Evolutionary conservation across 345 rosid species (phyloP).

Genomic region (Kernera saxatilis): DNA sequence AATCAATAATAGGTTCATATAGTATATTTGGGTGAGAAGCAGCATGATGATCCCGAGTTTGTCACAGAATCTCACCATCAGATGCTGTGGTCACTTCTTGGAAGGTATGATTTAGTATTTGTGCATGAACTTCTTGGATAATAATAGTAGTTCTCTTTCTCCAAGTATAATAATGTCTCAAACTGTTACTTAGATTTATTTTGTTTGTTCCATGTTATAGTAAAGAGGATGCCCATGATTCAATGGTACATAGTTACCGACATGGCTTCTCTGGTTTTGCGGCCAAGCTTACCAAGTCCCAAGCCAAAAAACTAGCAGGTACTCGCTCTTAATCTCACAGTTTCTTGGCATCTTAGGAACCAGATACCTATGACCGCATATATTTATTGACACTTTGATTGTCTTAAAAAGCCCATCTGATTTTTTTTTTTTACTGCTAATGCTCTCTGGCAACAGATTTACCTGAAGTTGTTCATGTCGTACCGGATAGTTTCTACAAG

Average conservation of each 20-base stretch:
- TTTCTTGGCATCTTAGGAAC: neutral
- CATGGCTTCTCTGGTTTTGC: conserved; percentile 50
- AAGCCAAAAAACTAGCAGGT: conserved; percentile 38
- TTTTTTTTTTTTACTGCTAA: neutral
- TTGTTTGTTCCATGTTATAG: conserved; percentile 24
- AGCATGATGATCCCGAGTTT: conserved; percentile 30
- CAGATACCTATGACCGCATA: neutral
- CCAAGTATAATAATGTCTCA: neutral
- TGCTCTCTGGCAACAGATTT: conserved; percentile 22
- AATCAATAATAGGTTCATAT: conserved; percentile 29
- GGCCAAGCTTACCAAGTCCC: conserved; percentile 41
- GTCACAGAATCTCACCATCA: conserved; percentile 31
- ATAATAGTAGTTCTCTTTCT: neutral
- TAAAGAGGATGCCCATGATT: conserved; percentile 32
- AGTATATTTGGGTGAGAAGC: conserved; percentile 36
- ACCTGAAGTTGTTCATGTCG: conserved; percentile 42
- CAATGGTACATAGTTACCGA: conserved; percentile 44
- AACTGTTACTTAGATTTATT: conserved; percentile 5
- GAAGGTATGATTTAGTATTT: too few species aligned
- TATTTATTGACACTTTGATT: neutral
- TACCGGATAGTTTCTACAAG: conserved; percentile 30
- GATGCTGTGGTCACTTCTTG: conserved; percentile 31
- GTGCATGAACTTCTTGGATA: too few species aligned
- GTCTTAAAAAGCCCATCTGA: neutral
- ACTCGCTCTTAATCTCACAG: neutral